Percentiles rank a stretch among this genome's conserved stretches.
Conservation (phyloP, 2,329 filamentous ascomycete genomes). For the Pseudohalonectria lignicola region DNA sequence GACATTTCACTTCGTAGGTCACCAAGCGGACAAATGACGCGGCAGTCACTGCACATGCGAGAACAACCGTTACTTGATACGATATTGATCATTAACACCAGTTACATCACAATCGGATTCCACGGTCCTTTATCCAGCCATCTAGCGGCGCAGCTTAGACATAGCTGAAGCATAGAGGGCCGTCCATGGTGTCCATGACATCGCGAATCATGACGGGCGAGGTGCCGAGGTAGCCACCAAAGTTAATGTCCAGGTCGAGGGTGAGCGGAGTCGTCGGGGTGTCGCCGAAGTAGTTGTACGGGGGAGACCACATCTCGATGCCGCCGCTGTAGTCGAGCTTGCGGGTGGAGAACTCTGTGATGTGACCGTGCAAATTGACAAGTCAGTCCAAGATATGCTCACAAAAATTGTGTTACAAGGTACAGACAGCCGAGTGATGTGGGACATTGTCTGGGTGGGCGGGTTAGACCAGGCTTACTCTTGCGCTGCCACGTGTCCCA, state of each 20-base stretch:
- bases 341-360: background rate
- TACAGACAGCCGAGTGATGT: background rate
- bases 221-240: background rate
- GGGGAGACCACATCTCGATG: background rate
- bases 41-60: no score
- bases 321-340: constrained; percentile 1
- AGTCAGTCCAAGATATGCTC: background rate
- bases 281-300: background rate
- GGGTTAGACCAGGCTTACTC: background rate
- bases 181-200: background rate
- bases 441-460: background rate
- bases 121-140: no score
- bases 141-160: no score
- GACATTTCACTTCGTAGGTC: no score
- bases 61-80: no score
- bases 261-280: background rate
- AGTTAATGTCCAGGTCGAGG: background rate
- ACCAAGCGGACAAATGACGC: no score
- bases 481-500: constrained; percentile 1
- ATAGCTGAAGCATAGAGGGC: background rate
- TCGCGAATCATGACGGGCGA: background rate
- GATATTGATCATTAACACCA: no score
- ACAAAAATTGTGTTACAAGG: background rate
- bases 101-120: no score
- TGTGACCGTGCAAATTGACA: background rate